Evolutionary conservation across 345 rosid species (phyloP), one percentile per base, ranked within the genome.

Genomic region (Aegle marmelos): DNA sequence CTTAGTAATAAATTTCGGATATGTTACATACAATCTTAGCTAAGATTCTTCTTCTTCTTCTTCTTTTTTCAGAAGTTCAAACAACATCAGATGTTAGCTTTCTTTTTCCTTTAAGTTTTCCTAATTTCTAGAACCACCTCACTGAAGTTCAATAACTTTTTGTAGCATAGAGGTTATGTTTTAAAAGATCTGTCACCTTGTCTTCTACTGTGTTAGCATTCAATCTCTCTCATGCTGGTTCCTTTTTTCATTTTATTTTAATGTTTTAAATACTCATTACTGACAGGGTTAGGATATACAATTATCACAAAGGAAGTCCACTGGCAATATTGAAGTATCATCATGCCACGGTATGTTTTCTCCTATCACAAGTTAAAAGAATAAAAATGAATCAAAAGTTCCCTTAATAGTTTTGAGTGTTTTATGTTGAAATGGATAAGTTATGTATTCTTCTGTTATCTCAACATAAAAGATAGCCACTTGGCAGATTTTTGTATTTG

Each of bases 291-390:
- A 86, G 97, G 83, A 82, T 96, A 77, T 92, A 92, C 71, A 96
- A 90, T 83, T 94, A 92, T 78, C 88, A 86, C 69, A 92, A 92
- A 88, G 98, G 97, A 86, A 92, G 82, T 87, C 88, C 97, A 22
- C 82, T 96, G 82, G 98, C 97, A 22, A 89, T 94, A 68, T 83
- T 94, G 80, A 96, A 96, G 84, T 94, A 92, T 84, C 99, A 94
- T 85, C 85, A 81, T 56, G 92, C 93, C 65, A 86, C 88, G 84
- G 98, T 95, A 88, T 14, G 78, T 73, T 27, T 41, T 77, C 22
- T 50, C 63, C 21, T 79, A 10, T 27, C 76, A 63, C 39, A 27
- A 27, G 8, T 22, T 34, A 34, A 19, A n/a, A 56, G 36, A 5
- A 17, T 13, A 60, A 24, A 58, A 57, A 16, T 14, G 54, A 39